These are phyloP conservation scores for Trichoderma orchidacearum DNA, from an alignment of 495 filamentous ascomycete genomes.

Conservation along the genomic window DNA sequence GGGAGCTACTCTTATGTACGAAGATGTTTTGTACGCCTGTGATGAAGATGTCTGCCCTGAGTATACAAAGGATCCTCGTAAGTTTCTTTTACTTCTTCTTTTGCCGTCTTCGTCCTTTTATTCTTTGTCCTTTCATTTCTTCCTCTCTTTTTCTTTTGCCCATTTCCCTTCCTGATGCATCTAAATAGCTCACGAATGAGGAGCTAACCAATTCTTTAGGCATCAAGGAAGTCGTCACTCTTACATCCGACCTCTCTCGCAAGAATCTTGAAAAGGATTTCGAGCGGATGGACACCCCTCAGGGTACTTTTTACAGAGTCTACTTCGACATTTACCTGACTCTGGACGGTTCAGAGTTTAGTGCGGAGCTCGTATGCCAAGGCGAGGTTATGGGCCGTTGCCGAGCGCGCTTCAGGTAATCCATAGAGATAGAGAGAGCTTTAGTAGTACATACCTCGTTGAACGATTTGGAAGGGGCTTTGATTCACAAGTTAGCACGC, in stretches of 20 bases:
- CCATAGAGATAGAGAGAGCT: not conserved
- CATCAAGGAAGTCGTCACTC: conserved; percentile 97
- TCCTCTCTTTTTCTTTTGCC: too few species aligned
- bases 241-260: conserved; percentile 89
- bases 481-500: not conserved
- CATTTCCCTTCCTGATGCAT: too few species aligned
- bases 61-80: conserved; percentile 98
- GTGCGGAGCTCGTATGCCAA: conserved; percentile 94
- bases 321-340: conserved; percentile 78
- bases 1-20: conserved; percentile 96
- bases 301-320: conserved; percentile 93
- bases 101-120: too few species aligned
- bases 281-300: conserved; percentile 97
- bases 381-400: conserved; percentile 98
- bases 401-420: conserved; percentile 65
- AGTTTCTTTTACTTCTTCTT: conserved; percentile 24
- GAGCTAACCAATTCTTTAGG: conserved; percentile 35
- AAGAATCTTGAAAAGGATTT: conserved; percentile 99
- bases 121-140: too few species aligned
- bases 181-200: not conserved
- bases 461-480: not conserved
- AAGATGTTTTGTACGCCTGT: conserved; percentile 96
- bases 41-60: conserved; percentile 97
- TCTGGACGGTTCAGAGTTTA: conserved; percentile 93
- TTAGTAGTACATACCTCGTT: not conserved